A percentile compares a stretch with the other conserved stretches of the same genome.
Conservation (phyloP, 345 rosid genomes). For the Eutrema heterophyllum region DNA sequence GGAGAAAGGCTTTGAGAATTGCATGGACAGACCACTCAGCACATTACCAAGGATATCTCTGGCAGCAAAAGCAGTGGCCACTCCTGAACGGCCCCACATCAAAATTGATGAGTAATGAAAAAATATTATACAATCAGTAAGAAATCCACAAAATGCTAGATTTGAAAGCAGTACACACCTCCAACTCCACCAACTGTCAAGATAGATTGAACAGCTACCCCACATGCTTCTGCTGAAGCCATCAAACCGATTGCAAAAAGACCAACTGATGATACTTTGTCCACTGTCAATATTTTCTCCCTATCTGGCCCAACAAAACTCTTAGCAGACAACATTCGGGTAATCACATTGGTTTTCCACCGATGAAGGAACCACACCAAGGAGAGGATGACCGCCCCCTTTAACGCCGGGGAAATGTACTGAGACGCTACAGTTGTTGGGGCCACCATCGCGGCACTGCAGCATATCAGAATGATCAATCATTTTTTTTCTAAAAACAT, state of each 20-base stretch:
- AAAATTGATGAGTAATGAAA: background rate
- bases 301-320: constrained; percentile 46
- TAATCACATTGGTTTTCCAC: constrained; percentile 73
- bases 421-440: constrained; percentile 74
- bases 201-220: constrained; percentile 90
- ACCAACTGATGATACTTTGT: constrained; percentile 79
- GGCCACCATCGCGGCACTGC: constrained; percentile 80
- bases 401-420: constrained; percentile 58
- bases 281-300: constrained; percentile 67
- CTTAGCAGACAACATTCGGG: constrained; percentile 45
- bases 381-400: constrained; percentile 73
- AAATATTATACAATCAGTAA: background rate
- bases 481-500: background rate
- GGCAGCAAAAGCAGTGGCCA: constrained; percentile 97
- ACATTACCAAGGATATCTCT: constrained; percentile 89
- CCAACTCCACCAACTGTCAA: constrained; percentile 97
- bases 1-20: constrained; percentile 82
- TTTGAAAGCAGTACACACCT: constrained; percentile 37
- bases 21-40: constrained; percentile 86
- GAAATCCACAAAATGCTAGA: background rate
- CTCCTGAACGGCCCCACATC: constrained; percentile 45
- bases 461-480: constrained; percentile 17
- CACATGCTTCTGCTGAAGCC: constrained; percentile 95
- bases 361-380: constrained; percentile 85
- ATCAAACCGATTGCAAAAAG: constrained; percentile 65